Base-by-base conservation (phyloP, 148 eudicot genomes). In the Chenopodium album region DNA sequence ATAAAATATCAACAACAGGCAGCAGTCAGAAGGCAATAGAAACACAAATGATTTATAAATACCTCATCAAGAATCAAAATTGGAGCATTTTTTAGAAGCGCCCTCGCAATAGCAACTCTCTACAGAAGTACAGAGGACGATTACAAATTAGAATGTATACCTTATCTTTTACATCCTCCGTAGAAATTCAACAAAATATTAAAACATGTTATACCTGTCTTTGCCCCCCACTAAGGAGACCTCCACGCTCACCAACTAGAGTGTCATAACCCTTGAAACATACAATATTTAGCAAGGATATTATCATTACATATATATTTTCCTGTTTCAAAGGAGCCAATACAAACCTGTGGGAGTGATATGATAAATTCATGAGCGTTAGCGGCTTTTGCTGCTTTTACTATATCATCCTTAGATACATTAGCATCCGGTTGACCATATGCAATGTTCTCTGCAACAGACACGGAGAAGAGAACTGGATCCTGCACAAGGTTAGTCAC, bases 301-400 rank as follows among this genome's bases (percentile, higher is more conserved):
- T 34, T 37, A 59, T 4, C 46, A 65, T 32, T 12, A n/a, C 9
- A 41, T 37, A 63, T 52, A 60, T 23, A 48, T 71, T 26, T 50
- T 12, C 47, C 50, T 17, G 46, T 66, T 60, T 31, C 71, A 72
- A 17, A 82, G 26, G 69, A 44, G 76, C 80, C 26, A n/a, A 62
- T 20, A 62, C 84, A 85, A 80, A 92, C 99, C 98, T 96, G 93
- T 82, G 99, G 99, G 78, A 96, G 91, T 73, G 98, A 91, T 64
- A 96, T 91, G 76, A 96, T 96, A 77, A 96, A 96, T 75, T 94
- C 98, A 86, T 96, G 99, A 79, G 98, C 99, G 84, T 96, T 96
- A 59, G 99, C 99, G 80, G 99, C 99, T 89, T 96, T 96, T 77
- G 99, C 98, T 46, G 99, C 99, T 87, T 94, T 92, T 79, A 96